Evolutionary conservation across 179 eudicot species (phyloP), one percentile per base, ranked within the genome.

Genomic region (Heliamphora pulchella): DNA sequence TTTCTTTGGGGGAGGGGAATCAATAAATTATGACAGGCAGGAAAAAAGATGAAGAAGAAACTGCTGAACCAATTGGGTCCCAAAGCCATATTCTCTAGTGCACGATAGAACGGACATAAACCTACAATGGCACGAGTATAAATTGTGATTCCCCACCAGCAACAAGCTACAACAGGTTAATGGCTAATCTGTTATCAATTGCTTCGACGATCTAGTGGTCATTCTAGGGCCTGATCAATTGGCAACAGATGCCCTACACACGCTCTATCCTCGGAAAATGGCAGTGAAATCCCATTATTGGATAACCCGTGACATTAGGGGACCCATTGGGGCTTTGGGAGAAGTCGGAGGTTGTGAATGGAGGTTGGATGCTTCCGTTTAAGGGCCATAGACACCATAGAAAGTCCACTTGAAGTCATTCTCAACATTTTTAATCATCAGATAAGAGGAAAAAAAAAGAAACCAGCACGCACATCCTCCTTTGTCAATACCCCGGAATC

Each of bases 31-130:
- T 3, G 7, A 41, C 13, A 47, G 3, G 8, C 5, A 20, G 13
- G 31, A n/a, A 57, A 57, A 58, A 13, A 76, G 18, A 43, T 31
- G 31, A 57, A 59, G 5, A 31, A 59, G 9, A 59, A 57, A 44
- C 44, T 11, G 62, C 11, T 14, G 50, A 75, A 75, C 50, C 9
- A 54, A 31, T 17, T 31, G 75, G 54, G 13, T 39, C 76, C 44
- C 77, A 53, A 74, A 43, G 63, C 18, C 76, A 74, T 74, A 43
- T 57, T 57, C 22, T 57, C 65, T 65, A 74, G 14, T 39, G 51
- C 64, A 41, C 31, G 1, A 17, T 31, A 74, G 50, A 55, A 74
- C 11, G 3, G 62, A 55, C 0, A 17, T 18, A 57, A 74, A 79
- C 55, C 53, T 39, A 58, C 31, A 41, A 75, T 57, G 39, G 64